Evolutionary conservation across 2,329 filamentous ascomycete genomes (phyloP).

Genomic region (Knoxdaviesia capensis): DNA sequence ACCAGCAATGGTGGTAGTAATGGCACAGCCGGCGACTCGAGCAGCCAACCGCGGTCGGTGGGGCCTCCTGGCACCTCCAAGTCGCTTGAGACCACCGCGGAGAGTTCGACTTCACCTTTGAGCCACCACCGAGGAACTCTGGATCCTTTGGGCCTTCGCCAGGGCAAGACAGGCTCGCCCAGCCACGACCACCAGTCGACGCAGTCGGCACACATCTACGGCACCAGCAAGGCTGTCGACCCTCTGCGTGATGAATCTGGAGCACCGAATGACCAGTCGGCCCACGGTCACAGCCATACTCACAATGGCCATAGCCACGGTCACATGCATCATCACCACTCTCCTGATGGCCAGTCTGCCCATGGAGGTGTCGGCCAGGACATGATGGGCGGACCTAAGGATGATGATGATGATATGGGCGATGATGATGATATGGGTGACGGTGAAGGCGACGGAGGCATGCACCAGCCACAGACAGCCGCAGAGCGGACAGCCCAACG

Average conservation of each 20-base stretch:
- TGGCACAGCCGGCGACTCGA: no score
- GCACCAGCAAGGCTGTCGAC: no score
- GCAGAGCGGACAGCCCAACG: slow-evolving; percentile 36
- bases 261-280: background rate
- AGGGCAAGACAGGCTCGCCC: slow-evolving; percentile 18
- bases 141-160: slow-evolving; percentile 20
- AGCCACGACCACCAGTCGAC: slow-evolving; percentile 12
- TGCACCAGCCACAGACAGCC: slow-evolving; percentile 24
- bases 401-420: slow-evolving; percentile 27
- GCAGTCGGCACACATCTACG: no score
- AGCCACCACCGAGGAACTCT: slow-evolving; percentile 13
- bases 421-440: slow-evolving; percentile 34
- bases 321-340: no score
- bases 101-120: background rate
- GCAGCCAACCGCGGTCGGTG: no score
- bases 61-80: background rate
- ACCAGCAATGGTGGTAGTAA: no score
- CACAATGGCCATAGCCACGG: no score
- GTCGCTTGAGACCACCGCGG: background rate
- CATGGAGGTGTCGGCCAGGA: no score
- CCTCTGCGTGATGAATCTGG: no score
- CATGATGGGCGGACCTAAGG: slow-evolving; percentile 12
- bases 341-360: no score
- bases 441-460: slow-evolving; percentile 8
- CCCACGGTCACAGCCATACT: background rate